Evolutionary conservation across 208 protist genomes (phyloP).

Genomic region (Wallacemonas collosoma): DNA sequence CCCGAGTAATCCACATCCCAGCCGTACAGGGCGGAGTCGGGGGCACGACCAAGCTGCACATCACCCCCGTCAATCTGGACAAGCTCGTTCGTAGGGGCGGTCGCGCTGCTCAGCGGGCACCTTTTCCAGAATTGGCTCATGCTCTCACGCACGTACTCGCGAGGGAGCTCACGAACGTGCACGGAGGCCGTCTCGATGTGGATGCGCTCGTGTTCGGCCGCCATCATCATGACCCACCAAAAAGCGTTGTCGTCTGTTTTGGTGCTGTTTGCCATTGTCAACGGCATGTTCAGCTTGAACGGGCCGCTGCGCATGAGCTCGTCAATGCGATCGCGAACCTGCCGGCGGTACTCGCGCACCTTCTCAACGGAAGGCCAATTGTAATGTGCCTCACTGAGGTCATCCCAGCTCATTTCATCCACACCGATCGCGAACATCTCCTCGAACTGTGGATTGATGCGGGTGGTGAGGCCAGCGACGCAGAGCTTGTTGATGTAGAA

Average conservation of each 20-base stretch:
- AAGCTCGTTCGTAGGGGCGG: conserved; percentile 77
- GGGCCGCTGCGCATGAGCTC: conserved; percentile 73
- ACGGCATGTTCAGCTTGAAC: conserved; percentile 70
- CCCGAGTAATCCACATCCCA: conserved; percentile 97
- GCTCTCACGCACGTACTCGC: conserved; percentile 63
- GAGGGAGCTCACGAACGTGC: conserved; percentile 94
- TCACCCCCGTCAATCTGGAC: conserved; percentile 69
- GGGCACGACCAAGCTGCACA: conserved; percentile 74
- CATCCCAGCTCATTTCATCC: conserved; percentile 98
- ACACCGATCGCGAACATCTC: conserved; percentile 95
- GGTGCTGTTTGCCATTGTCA: conserved; percentile 83
- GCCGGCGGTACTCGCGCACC: conserved; percentile 88
- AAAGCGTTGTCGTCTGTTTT: conserved; percentile 77
- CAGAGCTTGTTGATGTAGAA: conserved; percentile 97
- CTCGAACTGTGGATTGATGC: conserved; percentile 89
- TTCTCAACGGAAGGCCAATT: conserved; percentile 86
- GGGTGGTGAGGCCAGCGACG: conserved; percentile 77
- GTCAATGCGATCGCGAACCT: conserved; percentile 79
- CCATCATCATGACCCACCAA: conserved; percentile 94
- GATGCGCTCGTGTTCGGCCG: conserved; percentile 97
- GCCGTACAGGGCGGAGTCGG: conserved; percentile 85
- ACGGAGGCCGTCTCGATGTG: conserved; percentile 97
- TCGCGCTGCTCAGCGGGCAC: conserved; percentile 50
- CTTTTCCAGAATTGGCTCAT: conserved; percentile 78
- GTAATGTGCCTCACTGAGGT: conserved; percentile 90